Percentiles rank a stretch among this genome's conserved stretches.
These are phyloP conservation scores for Populus deltoides DNA, from an alignment of 345 rosid genomes.

Conservation along the genomic window DNA sequence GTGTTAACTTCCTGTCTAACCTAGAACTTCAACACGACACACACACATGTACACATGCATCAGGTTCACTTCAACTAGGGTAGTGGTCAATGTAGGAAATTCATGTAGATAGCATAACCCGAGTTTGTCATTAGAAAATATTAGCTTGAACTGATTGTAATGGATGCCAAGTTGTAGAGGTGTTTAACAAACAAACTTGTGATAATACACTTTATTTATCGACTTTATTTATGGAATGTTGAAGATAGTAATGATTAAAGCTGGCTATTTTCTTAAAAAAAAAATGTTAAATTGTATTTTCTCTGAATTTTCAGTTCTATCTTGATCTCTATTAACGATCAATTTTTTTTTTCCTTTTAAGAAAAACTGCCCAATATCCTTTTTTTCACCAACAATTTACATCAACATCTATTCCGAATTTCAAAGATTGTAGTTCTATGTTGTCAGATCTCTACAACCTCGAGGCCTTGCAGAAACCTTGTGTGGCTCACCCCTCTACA, in stretches of 20 bases:
- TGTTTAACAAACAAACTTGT: background rate
- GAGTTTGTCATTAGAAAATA: background rate
- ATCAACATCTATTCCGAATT: background rate
- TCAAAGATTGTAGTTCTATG: conserved; percentile 7
- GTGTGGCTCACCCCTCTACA: conserved; percentile 98
- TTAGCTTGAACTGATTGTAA: background rate
- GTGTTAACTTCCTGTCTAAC: background rate
- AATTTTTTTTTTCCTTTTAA: background rate
- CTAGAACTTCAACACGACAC: background rate
- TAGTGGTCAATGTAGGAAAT: no score
- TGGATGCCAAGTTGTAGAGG: background rate
- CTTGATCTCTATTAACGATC: background rate
- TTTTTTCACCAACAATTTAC: background rate
- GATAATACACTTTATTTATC: background rate
- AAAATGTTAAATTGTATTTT: background rate
- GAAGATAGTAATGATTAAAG: background rate
- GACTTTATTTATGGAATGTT: background rate
- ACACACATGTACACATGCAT: background rate
- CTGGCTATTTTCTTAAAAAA: no score
- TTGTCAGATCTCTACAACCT: conserved; percentile 81
- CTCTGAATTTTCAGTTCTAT: background rate
- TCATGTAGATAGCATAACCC: no score
- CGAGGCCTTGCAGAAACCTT: conserved; percentile 94
- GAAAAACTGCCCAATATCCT: background rate
- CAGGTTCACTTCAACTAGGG: no score